Evolutionary conservation across 768 basidiomycete genomes (phyloP).

Genomic region (Xanthoconium purpureum): DNA sequence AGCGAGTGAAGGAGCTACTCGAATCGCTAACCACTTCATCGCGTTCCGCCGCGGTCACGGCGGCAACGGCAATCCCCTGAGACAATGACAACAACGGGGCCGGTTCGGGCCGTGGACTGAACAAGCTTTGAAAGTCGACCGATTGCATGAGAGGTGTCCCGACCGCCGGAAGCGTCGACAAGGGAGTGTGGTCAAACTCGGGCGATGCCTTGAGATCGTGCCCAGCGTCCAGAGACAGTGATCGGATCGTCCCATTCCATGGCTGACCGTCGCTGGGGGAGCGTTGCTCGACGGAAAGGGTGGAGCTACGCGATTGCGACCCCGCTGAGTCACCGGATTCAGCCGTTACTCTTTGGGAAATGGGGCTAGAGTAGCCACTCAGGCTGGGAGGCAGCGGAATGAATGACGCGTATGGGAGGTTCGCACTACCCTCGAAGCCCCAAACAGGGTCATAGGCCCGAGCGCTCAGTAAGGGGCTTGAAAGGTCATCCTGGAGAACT

Average conservation of each 20-base stretch:
- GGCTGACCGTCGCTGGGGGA: slow-evolving; percentile 20
- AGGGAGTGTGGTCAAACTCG: slow-evolving; percentile 29
- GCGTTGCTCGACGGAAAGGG: slow-evolving; percentile 29
- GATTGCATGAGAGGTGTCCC: slow-evolving; percentile 28
- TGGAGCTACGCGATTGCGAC: slow-evolving; percentile 31
- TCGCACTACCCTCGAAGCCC: slow-evolving; percentile 19
- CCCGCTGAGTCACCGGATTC: slow-evolving; percentile 14
- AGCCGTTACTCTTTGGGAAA: slow-evolving; percentile 23
- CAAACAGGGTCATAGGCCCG: slow-evolving; percentile 22
- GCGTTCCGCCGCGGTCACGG: slow-evolving; percentile 2
- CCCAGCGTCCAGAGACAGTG: slow-evolving; percentile 6
- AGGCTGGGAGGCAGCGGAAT: slow-evolving; percentile 31
- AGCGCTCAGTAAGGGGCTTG: slow-evolving; percentile 6
- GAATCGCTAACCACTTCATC: slow-evolving; percentile 20
- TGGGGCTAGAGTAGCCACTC: slow-evolving; percentile 31
- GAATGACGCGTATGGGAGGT: slow-evolving; percentile 26
- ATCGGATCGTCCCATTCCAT: slow-evolving; percentile 8
- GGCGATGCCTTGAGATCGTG: slow-evolving; percentile 12
- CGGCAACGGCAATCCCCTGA: slow-evolving; percentile 8
- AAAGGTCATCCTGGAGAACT: not conserved
- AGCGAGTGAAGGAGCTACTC: slow-evolving; percentile 23
- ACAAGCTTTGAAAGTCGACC: slow-evolving; percentile 20
- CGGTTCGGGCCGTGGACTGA: slow-evolving; percentile 30
- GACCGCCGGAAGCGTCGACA: slow-evolving; percentile 29
- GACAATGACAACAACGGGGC: slow-evolving; percentile 18